Percentiles rank a stretch among this genome's conserved stretches.
Conservation (phyloP, 2,329 filamentous ascomycete species). For the Phialemoniopsis sp. region DNA sequence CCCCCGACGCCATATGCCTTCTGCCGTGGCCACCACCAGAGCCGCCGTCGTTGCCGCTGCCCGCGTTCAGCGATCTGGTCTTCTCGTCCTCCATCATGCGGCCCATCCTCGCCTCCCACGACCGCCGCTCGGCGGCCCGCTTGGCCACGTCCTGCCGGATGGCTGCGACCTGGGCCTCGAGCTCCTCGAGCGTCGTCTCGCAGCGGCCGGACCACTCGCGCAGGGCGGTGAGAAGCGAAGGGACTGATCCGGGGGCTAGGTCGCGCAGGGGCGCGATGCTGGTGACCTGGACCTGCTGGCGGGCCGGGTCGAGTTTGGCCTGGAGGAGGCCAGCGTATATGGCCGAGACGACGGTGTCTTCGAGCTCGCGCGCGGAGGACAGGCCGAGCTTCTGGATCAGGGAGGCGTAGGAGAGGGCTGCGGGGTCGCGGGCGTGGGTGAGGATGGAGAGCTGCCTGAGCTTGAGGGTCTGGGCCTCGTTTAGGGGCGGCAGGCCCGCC, state of each 20-base stretch:
- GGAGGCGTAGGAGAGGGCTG: conserved; percentile 67
- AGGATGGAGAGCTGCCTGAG: conserved; percentile 88
- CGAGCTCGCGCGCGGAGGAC: conserved; percentile 63
- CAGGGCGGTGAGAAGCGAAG: conserved; percentile 63
- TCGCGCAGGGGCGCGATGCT: conserved; percentile 85
- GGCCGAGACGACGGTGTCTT: conserved; percentile 80
- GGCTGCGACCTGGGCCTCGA: conserved; percentile 69
- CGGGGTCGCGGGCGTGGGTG: conserved; percentile 65
- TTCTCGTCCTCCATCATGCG: conserved; percentile 42
- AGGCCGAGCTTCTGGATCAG: conserved; percentile 68
- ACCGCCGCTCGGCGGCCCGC: conserved; percentile 45
- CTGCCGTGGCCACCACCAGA: conserved; percentile 17
- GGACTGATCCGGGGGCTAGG: conserved; percentile 68
- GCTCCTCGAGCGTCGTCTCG: conserved; percentile 63
- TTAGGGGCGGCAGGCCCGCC: conserved; percentile 64
- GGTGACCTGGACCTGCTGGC: conserved; percentile 70
- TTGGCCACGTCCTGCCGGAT: conserved; percentile 57
- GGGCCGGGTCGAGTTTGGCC: conserved; percentile 77
- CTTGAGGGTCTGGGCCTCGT: conserved; percentile 71
- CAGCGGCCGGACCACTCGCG: conserved; percentile 77
- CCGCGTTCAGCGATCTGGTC: conserved; percentile 15
- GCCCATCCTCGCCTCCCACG: conserved; percentile 43
- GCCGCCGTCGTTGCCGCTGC: conserved; percentile 13
- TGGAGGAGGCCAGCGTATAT: conserved; percentile 82
- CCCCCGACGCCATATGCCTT: conserved; percentile 13